phyloP scores from a whole-genome alignment of 176 grass and related monocot species.

The Alloteropsis semialata region DNA sequence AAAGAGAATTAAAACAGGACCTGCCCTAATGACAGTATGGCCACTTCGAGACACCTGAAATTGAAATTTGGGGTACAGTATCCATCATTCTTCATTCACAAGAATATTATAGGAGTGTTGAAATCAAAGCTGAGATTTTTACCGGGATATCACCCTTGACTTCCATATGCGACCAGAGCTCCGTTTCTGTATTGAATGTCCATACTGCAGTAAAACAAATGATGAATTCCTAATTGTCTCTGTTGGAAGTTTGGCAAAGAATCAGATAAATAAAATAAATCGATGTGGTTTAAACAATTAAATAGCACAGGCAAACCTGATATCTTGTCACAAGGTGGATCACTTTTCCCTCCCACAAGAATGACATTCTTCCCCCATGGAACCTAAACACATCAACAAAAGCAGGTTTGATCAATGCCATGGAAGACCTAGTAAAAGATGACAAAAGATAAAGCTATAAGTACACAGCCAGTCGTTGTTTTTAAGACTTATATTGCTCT shows the following conservation, averaged over 20 bases:
- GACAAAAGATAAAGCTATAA: background rate
- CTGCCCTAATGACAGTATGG: conserved; percentile 86
- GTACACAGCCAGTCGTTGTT: background rate
- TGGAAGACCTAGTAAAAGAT: background rate
- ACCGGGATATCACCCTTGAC: conserved; percentile 91
- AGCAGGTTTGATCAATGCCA: background rate
- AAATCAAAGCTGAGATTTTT: conserved; percentile 33
- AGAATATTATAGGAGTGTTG: background rate
- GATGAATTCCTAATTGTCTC: conserved; percentile 31
- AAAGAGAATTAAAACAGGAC: conserved; percentile 85
- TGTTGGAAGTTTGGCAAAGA: conserved; percentile 32
- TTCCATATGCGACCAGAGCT: conserved; percentile 77
- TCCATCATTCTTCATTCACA: background rate
- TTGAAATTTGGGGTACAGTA: conserved; percentile 20
- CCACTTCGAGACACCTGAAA: conserved; percentile 81
- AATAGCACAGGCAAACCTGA: conserved; percentile 56
- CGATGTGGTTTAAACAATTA: background rate
- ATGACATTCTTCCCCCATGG: conserved; percentile 89
- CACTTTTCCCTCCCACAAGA: conserved; percentile 91
- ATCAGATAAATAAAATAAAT: conserved; percentile 23
- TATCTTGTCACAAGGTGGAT: conserved; percentile 72
- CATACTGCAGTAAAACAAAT: conserved; percentile 70
- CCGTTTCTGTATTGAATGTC: conserved; percentile 79
- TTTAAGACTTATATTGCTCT: background rate
- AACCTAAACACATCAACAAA: conserved; percentile 43